A percentile compares a stretch with the other conserved stretches of the same genome.
Evolutionary conservation across 2,329 filamentous ascomycete genomes (phyloP).

Genomic region (Pestalotiopsis sp.): DNA sequence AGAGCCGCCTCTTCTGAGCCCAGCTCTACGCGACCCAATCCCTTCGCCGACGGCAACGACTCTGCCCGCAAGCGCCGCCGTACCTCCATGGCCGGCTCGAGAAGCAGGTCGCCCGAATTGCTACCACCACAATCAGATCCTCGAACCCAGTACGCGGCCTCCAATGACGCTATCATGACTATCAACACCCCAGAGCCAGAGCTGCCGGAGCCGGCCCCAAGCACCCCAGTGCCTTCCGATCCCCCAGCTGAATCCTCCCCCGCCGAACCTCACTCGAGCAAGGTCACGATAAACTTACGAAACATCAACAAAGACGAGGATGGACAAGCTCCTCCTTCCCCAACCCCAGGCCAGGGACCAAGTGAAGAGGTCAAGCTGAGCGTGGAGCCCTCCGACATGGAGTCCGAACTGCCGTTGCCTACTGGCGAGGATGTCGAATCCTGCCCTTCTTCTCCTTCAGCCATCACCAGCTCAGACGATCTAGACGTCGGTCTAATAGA

Average conservation of each 20-base stretch:
- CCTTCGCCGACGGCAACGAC: slow-evolving; percentile 62
- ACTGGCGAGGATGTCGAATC: slow-evolving; percentile 25
- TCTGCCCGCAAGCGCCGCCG: slow-evolving; percentile 65
- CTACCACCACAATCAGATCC: slow-evolving; percentile 29
- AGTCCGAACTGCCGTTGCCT: slow-evolving; percentile 33
- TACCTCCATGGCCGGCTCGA: slow-evolving; percentile 59
- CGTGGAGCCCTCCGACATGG: slow-evolving; percentile 48
- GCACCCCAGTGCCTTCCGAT: slow-evolving; percentile 43
- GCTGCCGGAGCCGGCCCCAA: slow-evolving; percentile 34
- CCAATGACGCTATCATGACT: slow-evolving; percentile 42
- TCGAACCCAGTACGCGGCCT: slow-evolving; percentile 23
- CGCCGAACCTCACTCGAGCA: slow-evolving; percentile 54
- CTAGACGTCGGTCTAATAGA: slow-evolving; percentile 41
- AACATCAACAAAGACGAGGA: slow-evolving; percentile 44
- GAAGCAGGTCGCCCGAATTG: slow-evolving; percentile 54
- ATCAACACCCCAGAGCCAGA: slow-evolving; percentile 39
- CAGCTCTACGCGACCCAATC: slow-evolving; percentile 64
- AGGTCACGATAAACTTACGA: slow-evolving; percentile 64
- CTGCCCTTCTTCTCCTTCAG: slow-evolving; percentile 38
- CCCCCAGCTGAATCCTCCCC: slow-evolving; percentile 32
- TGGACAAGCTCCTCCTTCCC: slow-evolving; percentile 48
- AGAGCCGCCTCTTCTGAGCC: slow-evolving; percentile 63
- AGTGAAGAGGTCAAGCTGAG: slow-evolving; percentile 43
- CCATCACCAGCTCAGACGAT: slow-evolving; percentile 46
- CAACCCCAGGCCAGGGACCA: slow-evolving; percentile 29